Conservation (phyloP, 176 grass and related monocot genomes). For the Rhipidocladum racemiflorum region DNA sequence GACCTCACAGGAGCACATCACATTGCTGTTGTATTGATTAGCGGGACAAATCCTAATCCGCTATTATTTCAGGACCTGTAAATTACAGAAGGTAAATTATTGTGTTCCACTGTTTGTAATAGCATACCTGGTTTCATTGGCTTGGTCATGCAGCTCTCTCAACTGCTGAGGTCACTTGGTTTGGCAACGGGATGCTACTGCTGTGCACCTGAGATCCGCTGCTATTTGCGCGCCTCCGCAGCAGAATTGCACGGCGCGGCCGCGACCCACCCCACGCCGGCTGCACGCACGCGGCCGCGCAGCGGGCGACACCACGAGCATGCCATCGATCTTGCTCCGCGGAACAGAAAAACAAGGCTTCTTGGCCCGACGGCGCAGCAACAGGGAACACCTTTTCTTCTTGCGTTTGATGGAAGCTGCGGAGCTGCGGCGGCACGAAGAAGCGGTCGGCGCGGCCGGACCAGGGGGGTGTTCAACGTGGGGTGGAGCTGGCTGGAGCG, state of each 20-base stretch:
- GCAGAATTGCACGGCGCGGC: no score
- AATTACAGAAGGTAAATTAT: neutral
- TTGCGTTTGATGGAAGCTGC: slow-evolving; percentile 40
- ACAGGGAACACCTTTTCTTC: no score
- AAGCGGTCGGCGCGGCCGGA: slow-evolving; percentile 53
- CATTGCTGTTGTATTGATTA: neutral
- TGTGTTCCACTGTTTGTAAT: neutral
- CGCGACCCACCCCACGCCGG: no score
- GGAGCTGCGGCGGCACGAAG: slow-evolving; percentile 53
- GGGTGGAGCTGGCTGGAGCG: slow-evolving; percentile 99
- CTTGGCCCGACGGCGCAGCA: no score
- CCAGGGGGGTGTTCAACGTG: slow-evolving; percentile 57
- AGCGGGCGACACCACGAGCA: no score
- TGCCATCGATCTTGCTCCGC: no score
- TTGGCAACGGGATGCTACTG: neutral
- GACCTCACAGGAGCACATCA: slow-evolving; percentile 8
- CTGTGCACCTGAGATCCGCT: no score
- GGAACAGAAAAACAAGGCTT: no score
- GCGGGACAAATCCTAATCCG: slow-evolving; percentile 5
- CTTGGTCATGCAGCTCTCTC: neutral
- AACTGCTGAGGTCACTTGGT: neutral
- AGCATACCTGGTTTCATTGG: neutral
- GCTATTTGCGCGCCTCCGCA: no score
- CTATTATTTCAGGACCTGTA: neutral
- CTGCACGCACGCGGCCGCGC: no score